phyloP scores from a whole-genome alignment of 2,329 filamentous ascomycete species.

The Aphanocladium album region DNA sequence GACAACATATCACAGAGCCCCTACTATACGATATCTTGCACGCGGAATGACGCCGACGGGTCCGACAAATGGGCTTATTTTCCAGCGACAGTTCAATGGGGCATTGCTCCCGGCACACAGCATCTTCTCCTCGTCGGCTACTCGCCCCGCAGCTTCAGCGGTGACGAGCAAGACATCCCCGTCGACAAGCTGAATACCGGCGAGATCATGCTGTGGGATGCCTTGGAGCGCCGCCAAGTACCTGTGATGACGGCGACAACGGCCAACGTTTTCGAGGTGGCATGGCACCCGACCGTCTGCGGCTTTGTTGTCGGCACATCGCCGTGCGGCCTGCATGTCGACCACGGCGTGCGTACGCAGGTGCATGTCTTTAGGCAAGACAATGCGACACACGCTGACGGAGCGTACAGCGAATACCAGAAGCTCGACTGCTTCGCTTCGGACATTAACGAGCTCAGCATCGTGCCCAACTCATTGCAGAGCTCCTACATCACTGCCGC shows the following conservation, averaged over 20 bases:
- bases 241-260: constrained; percentile 46
- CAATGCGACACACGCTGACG: constrained; percentile 22
- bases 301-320: constrained; percentile 56
- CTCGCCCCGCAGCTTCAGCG: constrained; percentile 50
- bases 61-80: constrained; percentile 56
- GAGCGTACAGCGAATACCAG: constrained; percentile 40
- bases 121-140: constrained; percentile 58
- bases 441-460: constrained; percentile 59
- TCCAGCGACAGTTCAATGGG: constrained; percentile 61
- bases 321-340: constrained; percentile 40
- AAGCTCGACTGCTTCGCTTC: constrained; percentile 53
- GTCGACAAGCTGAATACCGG: constrained; percentile 53
- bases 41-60: constrained; percentile 28
- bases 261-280: constrained; percentile 60
- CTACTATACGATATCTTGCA: constrained; percentile 38
- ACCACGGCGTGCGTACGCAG: constrained; percentile 47
- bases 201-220: constrained; percentile 57
- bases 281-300: constrained; percentile 53
- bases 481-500: constrained; percentile 55
- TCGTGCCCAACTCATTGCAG: constrained; percentile 48
- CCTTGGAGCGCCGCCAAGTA: constrained; percentile 36
- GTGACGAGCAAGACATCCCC: constrained; percentile 54
- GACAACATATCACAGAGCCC: constrained; percentile 31
- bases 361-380: constrained; percentile 47
- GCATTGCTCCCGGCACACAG: constrained; percentile 35